Evolutionary conservation across 352 stramenopile genomes (phyloP).

Genomic region (Globisporangium sylvaticum): DNA sequence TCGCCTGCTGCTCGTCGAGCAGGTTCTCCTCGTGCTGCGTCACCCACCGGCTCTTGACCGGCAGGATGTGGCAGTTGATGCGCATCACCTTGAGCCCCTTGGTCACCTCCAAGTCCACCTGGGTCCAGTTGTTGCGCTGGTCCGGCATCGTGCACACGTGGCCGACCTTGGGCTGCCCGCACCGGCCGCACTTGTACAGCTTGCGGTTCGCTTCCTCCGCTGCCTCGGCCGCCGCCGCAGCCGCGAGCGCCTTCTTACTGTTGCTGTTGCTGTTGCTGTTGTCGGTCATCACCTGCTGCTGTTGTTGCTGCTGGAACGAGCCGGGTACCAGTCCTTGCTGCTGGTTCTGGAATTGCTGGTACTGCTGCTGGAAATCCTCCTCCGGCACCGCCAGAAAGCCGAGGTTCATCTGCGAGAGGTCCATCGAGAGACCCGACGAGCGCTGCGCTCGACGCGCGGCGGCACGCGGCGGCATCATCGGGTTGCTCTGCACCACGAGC

Average conservation of each 20-base stretch:
- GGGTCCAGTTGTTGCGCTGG: slow-evolving; percentile 83
- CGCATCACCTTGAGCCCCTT: slow-evolving; percentile 72
- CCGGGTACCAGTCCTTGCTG: slow-evolving; percentile 14
- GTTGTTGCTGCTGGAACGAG: neutral
- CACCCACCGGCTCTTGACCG: slow-evolving; percentile 64
- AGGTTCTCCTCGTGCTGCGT: slow-evolving; percentile 62
- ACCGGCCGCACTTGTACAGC: slow-evolving; percentile 86
- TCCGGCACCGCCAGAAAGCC: slow-evolving; percentile 64
- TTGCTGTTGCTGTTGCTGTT: slow-evolving; percentile 21
- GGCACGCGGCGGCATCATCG: slow-evolving; percentile 7
- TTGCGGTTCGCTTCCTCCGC: slow-evolving; percentile 57
- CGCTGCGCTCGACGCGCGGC: slow-evolving; percentile 31
- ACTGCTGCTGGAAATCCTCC: slow-evolving; percentile 45
- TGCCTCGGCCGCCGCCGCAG: neutral
- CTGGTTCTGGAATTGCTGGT: slow-evolving; percentile 22
- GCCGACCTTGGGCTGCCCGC: slow-evolving; percentile 80
- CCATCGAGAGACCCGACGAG: slow-evolving; percentile 77
- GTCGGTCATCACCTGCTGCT: slow-evolving; percentile 11
- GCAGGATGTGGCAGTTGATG: slow-evolving; percentile 69
- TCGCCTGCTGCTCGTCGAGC: slow-evolving; percentile 4
- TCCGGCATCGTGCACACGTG: slow-evolving; percentile 86
- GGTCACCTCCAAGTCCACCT: slow-evolving; percentile 72
- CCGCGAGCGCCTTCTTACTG: slow-evolving; percentile 24
- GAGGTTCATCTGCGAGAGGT: slow-evolving; percentile 82
- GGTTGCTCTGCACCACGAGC: neutral